Percentiles rank a stretch among this genome's conserved stretches.
Conservation (phyloP, 2,329 filamentous ascomycete genomes). For the Fusarium haematococcum region DNA sequence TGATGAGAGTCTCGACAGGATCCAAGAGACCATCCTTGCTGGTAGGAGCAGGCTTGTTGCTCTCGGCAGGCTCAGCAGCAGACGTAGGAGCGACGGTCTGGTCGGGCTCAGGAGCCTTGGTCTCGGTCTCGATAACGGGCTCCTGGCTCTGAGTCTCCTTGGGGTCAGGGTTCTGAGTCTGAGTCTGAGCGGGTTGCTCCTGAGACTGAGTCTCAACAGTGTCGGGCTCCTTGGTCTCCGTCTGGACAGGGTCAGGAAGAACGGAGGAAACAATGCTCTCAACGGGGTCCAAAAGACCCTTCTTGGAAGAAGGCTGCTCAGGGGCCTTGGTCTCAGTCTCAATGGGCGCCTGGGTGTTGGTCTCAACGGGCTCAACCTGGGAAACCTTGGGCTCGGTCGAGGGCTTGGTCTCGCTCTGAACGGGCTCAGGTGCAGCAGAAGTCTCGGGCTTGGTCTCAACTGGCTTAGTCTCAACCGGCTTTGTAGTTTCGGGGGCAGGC, state of each 20-base stretch:
- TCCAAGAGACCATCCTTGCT: conserved; percentile 32
- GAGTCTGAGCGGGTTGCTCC: background rate
- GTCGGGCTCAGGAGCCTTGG: background rate
- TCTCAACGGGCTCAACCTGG: background rate
- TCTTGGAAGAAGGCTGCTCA: conserved; percentile 17
- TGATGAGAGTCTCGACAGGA: conserved; percentile 35
- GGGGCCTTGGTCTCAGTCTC: background rate
- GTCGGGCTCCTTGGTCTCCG: conserved; percentile 21
- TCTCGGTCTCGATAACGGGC: conserved; percentile 9
- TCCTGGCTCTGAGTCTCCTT: conserved; percentile 19
- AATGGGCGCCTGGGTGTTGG: background rate
- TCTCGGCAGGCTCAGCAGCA: background rate
- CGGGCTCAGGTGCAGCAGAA: background rate
- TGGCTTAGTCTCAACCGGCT: background rate
- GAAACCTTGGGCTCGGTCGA: background rate
- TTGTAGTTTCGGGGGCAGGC: background rate
- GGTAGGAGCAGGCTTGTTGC: conserved; percentile 20
- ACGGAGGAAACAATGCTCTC: conserved; percentile 31
- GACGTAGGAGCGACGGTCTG: background rate
- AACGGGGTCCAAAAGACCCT: conserved; percentile 36
- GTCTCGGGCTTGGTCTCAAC: background rate
- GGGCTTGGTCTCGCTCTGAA: background rate
- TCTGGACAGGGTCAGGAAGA: conserved; percentile 17
- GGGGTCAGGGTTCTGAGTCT: conserved; percentile 8
- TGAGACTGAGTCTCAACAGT: conserved; percentile 11